Evolutionary conservation across 2,329 filamentous ascomycete species (phyloP), one percentile per base, ranked within the genome.

Genomic region (Monilinia laxa): DNA sequence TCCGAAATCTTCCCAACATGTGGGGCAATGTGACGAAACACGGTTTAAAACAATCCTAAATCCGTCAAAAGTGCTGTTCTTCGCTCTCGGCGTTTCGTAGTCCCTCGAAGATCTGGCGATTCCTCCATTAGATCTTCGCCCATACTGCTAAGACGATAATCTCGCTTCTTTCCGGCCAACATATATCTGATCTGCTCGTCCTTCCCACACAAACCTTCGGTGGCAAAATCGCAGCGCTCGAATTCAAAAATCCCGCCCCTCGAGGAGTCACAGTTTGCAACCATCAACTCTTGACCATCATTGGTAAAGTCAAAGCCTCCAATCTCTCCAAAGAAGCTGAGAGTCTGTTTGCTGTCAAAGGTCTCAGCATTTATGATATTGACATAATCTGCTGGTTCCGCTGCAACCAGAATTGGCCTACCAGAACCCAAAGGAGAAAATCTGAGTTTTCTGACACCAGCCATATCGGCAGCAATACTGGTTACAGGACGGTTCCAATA

Each of bases 301-400:
- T 88, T 85, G 5, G 87, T 81, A 70, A 93, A 88, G 25, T 82
- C 81, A 4, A 90, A 79, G 23, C 91, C 91, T 10, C 85, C 90
- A 68, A 92, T 85, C 73, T 91, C 88, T 47, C 91, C 90, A 76
- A 93, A 92, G 65, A 93, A 83, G 68, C 91, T 88, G 12, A 93
- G 78, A 0, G 84, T 85, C 76, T 93, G 90, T 76, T 87, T 87
- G n/a, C 82, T 82, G 28, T 80, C 77, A 72, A 87, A 91, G 0
- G 81, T 87, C 72, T 84, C 80, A 0, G 86, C 88, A 70, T 93
- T 87, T 71, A 93, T 88, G 56, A 93, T 80, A 75, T 84, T 88
- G 73, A 94, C 78, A 67, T 85, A 85, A 74, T 94, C 91, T 45
- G 90, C 89, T 74, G 91, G 89, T 76, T 94, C 91, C 2, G 89